These are phyloP conservation scores for Aspergillus versicolor DNA, from an alignment of 2,329 filamentous ascomycete species.

Conservation along the genomic window DNA sequence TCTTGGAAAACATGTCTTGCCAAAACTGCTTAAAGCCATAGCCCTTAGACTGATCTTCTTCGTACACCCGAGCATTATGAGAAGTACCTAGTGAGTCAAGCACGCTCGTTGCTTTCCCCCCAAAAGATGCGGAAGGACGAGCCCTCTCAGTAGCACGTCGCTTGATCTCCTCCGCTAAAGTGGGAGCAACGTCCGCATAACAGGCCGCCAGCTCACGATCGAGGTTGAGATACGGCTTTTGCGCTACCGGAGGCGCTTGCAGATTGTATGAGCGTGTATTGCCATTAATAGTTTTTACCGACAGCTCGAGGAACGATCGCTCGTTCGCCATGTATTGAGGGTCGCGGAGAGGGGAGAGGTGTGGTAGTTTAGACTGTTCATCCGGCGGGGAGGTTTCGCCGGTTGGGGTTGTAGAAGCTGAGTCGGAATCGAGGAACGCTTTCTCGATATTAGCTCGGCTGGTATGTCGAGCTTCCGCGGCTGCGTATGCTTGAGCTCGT, in stretches of 20 bases:
- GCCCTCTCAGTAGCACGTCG: constrained; percentile 59
- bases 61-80: constrained; percentile 62
- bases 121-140: constrained; percentile 36
- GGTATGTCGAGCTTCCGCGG: constrained; percentile 60
- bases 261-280: constrained; percentile 89
- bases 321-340: constrained; percentile 72
- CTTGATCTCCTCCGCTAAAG: constrained; percentile 69
- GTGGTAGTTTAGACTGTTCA: constrained; percentile 29
- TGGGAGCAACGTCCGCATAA: constrained; percentile 81
- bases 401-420: not conserved
- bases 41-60: constrained; percentile 66
- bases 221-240: constrained; percentile 86
- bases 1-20: constrained; percentile 68
- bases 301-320: constrained; percentile 70
- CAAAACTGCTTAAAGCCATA: constrained; percentile 91
- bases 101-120: constrained; percentile 49
- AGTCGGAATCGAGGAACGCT: constrained; percentile 20
- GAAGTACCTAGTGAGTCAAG: constrained; percentile 59
- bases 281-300: constrained; percentile 74
- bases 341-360: constrained; percentile 71
- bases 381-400: constrained; percentile 3
- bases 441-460: constrained; percentile 26
- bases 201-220: constrained; percentile 78
- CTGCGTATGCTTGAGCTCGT: constrained; percentile 70
- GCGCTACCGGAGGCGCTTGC: constrained; percentile 87